Evolutionary conservation across 2,329 filamentous ascomycete species (phyloP), one percentile per base, ranked within the genome.

Genomic region (Pyrenophora seminiperda): DNA sequence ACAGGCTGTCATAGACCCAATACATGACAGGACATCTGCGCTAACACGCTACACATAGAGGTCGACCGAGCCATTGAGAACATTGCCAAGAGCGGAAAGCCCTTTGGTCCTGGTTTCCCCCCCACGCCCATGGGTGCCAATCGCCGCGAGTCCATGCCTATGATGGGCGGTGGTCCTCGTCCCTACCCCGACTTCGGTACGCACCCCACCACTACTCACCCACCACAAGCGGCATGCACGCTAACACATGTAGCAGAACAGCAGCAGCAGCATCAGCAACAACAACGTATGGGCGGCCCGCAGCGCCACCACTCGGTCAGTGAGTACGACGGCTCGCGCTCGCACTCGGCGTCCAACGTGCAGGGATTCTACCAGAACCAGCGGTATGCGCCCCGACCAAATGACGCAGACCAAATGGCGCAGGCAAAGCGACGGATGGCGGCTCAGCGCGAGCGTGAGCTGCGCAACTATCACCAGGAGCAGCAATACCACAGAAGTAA

Each of bases 401-500:
- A 83, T 81, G 94, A 97, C 80, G 90, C 91, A 76, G 94, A 97
- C 80, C 92, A 97, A 80, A 91, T 97, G 86, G 90, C 96, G 83
- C 94, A 97, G 85, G 92, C 91, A 70, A 97, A 97, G 84, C 91
- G 94, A 81, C 89, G 93, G 82, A 95, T 97, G 90, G 94, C 94
- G 71, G 94, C 94, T 75, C 94, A 97, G 80, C 90, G 94, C 78
- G 94, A 99, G 83, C 90, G 93, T 78, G 94, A 99, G 81, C 87
- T 99, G 77, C 91, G 94, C 78, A 99, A 97, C 79, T 96, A 97
- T 80, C 94, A 99, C 80, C 95, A 97, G 80, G 94, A 99, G 85
- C 94, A 99, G 85, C 94, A 99, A 86, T 97, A 96, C 80, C 96
- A 97, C 83, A 88, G 93, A 90, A 97, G 94, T 97, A 90, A 86